Percentiles rank a stretch among this genome's conserved stretches.
phyloP scores from a whole-genome alignment of 225 moss, liverwort and hornwort species.

The Asterella californica region DNA sequence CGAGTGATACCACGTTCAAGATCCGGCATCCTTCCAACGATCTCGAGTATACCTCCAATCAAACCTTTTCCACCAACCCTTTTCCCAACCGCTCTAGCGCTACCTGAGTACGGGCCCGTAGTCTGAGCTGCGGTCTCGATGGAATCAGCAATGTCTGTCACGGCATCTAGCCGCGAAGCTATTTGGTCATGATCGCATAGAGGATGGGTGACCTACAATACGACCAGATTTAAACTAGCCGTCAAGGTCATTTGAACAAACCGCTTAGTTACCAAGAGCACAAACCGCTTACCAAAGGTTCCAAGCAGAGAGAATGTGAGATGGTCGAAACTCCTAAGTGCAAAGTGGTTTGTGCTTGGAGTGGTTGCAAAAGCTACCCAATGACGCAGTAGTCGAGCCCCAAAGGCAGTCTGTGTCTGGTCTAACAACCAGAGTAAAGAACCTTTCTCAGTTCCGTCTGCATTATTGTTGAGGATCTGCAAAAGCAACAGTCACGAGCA shows the following conservation, averaged over 20 bases:
- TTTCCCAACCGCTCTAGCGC: slow-evolving; percentile 37
- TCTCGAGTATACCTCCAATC: slow-evolving; percentile 59
- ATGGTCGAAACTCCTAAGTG: not conserved
- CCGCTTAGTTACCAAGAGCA: not conserved
- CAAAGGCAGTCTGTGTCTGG: slow-evolving; percentile 84
- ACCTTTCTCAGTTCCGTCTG: slow-evolving; percentile 79
- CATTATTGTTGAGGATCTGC: slow-evolving; percentile 85
- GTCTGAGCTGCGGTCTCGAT: slow-evolving; percentile 58
- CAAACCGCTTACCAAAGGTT: not conserved
- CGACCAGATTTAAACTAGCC: not conserved
- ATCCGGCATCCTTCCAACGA: slow-evolving; percentile 77
- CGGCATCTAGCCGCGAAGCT: slow-evolving; percentile 74
- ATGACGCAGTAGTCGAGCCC: slow-evolving; percentile 83
- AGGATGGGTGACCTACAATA: slow-evolving; percentile 83
- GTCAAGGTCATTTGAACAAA: not conserved
- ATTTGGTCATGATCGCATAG: slow-evolving; percentile 66
- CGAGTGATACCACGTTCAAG: slow-evolving; percentile 90
- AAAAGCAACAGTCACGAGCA: not conserved
- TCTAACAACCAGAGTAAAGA: slow-evolving; percentile 94
- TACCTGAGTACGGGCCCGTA: slow-evolving; percentile 50
- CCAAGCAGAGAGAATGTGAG: not conserved
- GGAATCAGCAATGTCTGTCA: slow-evolving; percentile 76
- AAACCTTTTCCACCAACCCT: slow-evolving; percentile 50
- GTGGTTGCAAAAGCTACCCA: slow-evolving; percentile 60
- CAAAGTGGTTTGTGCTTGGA: not conserved